Evolutionary conservation across 371 early-diverging fungal species (phyloP), one percentile per base, ranked within the genome.

Genomic region (Dentiscutata heterogama): DNA sequence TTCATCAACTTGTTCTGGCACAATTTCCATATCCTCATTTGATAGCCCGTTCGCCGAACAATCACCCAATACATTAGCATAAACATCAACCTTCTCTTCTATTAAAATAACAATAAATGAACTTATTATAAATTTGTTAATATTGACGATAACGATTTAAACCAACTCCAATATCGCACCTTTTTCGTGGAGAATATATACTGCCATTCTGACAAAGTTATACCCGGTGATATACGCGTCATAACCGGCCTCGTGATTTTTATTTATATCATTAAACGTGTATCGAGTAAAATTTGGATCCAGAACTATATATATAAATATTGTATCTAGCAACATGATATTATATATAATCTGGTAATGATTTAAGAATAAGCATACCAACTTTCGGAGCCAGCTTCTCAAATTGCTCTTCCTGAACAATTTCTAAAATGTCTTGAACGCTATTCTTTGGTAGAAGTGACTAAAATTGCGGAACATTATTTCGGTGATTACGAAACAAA

Each of bases 231-330:
- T 88, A 74, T 93, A 97, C 0, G 97, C 94, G 83, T 97, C 98
- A 82, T 93, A 97, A 2, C 96, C 98, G 22, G 98, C 98, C 84
- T 97, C 97, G 84, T 97, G 98, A 54, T 91, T 89, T 79, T 84
- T 63, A n/a, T 80, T 54, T 63, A 27, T 61, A 79, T 84, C 81
- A 50, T 80, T 80, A 1, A 80, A 56, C 4, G 42, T 80, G 16
- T 80, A 80, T 27, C 29, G 22, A 27, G 50, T 71, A n/a, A 80
- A 80, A 25, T 20, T 60, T 29, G 81, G 81, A 42, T 79, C 56
- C 46, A 58, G n/a, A 20, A 61, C 73, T 51, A 31, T 27, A 22
- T 3, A 25, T 27, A 50, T 14, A 71, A n/a, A 25, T 22, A 42
- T 25, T 31, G 7, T 16, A 1, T 29, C 13, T 10, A 3, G 16